A percentile compares a stretch with the other conserved stretches of the same genome.
phyloP scores from a whole-genome alignment of 306 rosid genomes.

The Cicer bijugum region DNA sequence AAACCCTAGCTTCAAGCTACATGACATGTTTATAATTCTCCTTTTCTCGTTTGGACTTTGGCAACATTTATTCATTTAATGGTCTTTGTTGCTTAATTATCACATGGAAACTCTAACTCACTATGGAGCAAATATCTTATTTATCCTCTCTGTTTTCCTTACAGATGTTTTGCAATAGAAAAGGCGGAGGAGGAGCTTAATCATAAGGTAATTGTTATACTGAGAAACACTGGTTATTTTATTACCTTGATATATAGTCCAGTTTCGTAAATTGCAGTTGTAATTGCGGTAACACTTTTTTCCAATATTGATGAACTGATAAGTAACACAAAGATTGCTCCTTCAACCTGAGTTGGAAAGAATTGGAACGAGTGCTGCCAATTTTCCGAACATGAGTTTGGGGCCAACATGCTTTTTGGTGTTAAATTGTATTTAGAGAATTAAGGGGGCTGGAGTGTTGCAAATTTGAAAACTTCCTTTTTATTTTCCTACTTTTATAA shows the following conservation, averaged over 20 bases:
- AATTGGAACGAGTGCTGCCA: neutral
- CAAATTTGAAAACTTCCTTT: neutral
- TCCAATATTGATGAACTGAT: neutral
- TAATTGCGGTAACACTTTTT: neutral
- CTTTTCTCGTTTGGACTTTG: conserved; percentile 28
- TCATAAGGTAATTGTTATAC: conserved; percentile 60
- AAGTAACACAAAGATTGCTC: neutral
- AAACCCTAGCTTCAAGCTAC: conserved; percentile 20
- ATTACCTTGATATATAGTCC: conserved; percentile 2
- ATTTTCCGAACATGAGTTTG: neutral
- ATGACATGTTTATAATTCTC: conserved; percentile 17
- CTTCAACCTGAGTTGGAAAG: conserved; percentile 1
- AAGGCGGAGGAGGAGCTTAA: conserved; percentile 60
- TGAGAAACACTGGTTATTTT: conserved; percentile 25
- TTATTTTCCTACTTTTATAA: neutral
- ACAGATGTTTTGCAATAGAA: conserved; percentile 67
- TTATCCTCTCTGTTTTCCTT: conserved; percentile 14
- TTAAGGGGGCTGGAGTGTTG: conserved; percentile 28
- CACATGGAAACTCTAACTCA: neutral
- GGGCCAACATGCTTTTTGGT: neutral
- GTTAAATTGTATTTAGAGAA: neutral
- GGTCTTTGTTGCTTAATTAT: conserved; percentile 30
- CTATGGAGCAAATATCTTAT: conserved; percentile 29
- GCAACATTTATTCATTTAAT: conserved; percentile 36
- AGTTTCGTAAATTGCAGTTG: neutral